Base-by-base conservation (phyloP, 2,329 filamentous ascomycete genomes). In the Colletotrichum sp. region DNA sequence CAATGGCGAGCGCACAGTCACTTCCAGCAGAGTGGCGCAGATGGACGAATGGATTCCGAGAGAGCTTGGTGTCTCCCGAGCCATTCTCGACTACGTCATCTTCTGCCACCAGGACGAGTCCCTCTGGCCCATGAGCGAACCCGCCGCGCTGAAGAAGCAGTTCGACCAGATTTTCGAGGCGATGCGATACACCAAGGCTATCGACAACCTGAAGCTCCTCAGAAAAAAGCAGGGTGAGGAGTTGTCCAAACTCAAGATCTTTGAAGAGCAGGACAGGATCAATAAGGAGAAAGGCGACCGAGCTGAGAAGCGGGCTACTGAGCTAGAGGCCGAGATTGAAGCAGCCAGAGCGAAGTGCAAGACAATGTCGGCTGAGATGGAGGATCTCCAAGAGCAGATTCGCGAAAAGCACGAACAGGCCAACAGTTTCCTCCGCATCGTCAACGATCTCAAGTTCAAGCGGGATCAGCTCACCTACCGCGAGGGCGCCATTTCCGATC, bases 41-140 rank as follows among this genome's bases (percentile, higher is more conserved):
- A 89, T 98, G 39, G 94, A 98, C 83, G 90, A 93, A 78, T 91
- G 96, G 79, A 93, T 99, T 83, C 96, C 96, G 0, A 91, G 94
- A 79, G 94, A 95, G 78, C 90, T 99, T 1, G 97, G 97, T 48
- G 97, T 98, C 5, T 97, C 96, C 2, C 93, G 93, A 71, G 96
- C 97, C 15, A 93, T 99, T 71, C 90, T 99, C 30, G 96, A 98
- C 79, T 94, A 94, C 74, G 97, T 99, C 83, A 98, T 99, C 79
- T 99, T 99, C 86, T 99, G 97, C 83, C 97, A 99, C 82, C 97
- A 99, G 82, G 97, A 99, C 83, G 97, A 99, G 79, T 98, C 96
- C 30, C 86, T 98, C 32, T 99, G 97, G 97, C 97, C 97, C 0
- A 93, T 99, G 90, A 98, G 95, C 82, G 95, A 98, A 81, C 95